Evolutionary conservation across 306 rosid species (phyloP), one percentile per base, ranked within the genome.

Genomic region (Echinosophora koreensis): DNA sequence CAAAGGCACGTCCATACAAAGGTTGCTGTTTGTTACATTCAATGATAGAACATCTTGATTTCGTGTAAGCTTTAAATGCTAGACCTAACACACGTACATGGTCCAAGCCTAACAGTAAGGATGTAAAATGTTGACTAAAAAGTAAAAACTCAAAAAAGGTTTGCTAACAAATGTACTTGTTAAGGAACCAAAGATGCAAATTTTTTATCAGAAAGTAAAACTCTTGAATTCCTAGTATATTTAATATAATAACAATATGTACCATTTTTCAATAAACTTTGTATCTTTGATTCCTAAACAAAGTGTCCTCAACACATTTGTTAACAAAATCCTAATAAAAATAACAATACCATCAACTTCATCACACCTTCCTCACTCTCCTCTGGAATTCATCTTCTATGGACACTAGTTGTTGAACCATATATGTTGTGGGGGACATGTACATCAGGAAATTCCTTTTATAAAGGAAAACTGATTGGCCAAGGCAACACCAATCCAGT

Each of bases 71-170:
- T 59, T 30, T 30, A 59, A 59, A 30, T 59, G 65, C 65, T 32
- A 28, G 39, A 59, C 66, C 66, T 59, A 59, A 59, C 66, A 11
- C 42, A 56, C 17, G 8, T 61, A 27, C n/a, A 75, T 11, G 61
- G 73, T 71, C 73, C 69, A n/a, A 68, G 51, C 73, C 67, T 86
- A 62, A 59, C 86, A 83, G 50, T 77, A 77, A 77, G 69, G 4
- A 60, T 66, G 35, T 28, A 11, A 14, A 49, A 3, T 5, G 5
- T 38, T 34, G 5, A 38, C 35, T 6, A 8, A 28, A 32, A 22
- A 22, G 22, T 22, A 22, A 22, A n/a, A n/a, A n/a, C 30, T 28
- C 1, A 28, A 28, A 30, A 2, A 30, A 30, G 32, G 2, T 30
- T 30, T 30, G 32, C 32, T 30, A 30, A 30, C 32, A 30, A 1